Base-by-base conservation (phyloP, 306 rosid species). In the Vachellia collinsii region DNA sequence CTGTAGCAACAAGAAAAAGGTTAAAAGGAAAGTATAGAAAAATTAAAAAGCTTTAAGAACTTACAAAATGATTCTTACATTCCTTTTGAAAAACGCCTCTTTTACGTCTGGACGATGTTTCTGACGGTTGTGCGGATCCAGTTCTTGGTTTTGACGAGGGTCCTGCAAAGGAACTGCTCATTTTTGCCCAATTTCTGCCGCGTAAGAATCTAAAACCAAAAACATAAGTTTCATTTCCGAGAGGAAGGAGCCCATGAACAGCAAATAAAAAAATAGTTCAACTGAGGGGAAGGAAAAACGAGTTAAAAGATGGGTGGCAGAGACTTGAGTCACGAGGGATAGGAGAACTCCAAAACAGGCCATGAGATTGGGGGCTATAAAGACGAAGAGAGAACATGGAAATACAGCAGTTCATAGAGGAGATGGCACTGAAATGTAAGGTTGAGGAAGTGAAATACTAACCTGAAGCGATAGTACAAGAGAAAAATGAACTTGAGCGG, bases 31-130 rank as follows among this genome's bases (percentile, higher is more conserved):
- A 47, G 3, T 0, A 36, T 17, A 37, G 72, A 58, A 2, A 68
- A 17, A 11, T 48, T 8, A 63, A 81, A 56, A 38, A 17, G 29
- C 11, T 36, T 59, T 2, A 46, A 46, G 73, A 51, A 72, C 8
- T 20, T 7, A 44, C 25, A 17, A 70, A 25, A 51, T 19, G n/a
- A 43, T 0, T n/a, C 81, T 80, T 72, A 93, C 97, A 79, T 76
- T 93, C 97, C 86, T 91, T 94, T 69, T 94, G 97, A 83, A 94
- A 94, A 70, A 90, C 92, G 79, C 99, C 97, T 19, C 97, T 81
- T 82, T 91, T 94, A 20, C 97, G 97, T 84, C 91, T 95, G 68
- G 86, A 83, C 9, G 97, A 87, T 81, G 96, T 85, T 48, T 95
- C 99, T 3, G 99, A 86, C 43, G 94, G 88, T 79, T 93, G 99